Evolutionary conservation across 176 grass and related monocot species (phyloP).

Genomic region (Rhynchospora pubera): DNA sequence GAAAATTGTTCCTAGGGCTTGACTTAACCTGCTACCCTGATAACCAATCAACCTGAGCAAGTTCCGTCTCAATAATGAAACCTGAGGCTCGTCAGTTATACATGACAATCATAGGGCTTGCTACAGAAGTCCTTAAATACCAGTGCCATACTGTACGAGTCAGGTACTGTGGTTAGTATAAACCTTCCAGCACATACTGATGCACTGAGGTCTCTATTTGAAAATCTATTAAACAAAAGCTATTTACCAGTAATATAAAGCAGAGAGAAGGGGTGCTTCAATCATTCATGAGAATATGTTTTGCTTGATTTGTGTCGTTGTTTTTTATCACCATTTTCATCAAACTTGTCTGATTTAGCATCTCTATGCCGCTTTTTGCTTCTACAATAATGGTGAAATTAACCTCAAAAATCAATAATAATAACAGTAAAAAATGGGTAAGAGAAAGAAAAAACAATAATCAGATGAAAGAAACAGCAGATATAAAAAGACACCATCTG

Average conservation of each 20-base stretch:
- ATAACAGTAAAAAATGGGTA: not conserved
- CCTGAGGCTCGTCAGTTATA: not conserved
- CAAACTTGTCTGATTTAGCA: slow-evolving; percentile 8
- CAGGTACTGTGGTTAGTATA: not conserved
- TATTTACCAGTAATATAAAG: not conserved
- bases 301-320: slow-evolving; percentile 32
- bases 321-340: slow-evolving; percentile 23
- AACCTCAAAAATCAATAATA: slow-evolving; percentile 16
- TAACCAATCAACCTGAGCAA: not conserved
- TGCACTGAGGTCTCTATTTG: not conserved
- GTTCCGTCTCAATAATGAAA: not conserved
- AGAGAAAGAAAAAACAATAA: not conserved
- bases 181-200: not conserved
- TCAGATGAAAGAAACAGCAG: not conserved
- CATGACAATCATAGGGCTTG: not conserved
- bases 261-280: not conserved
- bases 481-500: not conserved
- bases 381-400: slow-evolving; percentile 23
- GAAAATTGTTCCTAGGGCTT: not conserved
- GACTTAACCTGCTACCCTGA: not conserved
- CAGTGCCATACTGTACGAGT: not conserved
- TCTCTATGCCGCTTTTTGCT: slow-evolving; percentile 9
- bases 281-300: slow-evolving; percentile 24
- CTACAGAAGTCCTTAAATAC: not conserved
- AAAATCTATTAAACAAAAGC: not conserved